Conservation (phyloP, 1,139 yeast species). For the Blastobotrys aristatus region DNA sequence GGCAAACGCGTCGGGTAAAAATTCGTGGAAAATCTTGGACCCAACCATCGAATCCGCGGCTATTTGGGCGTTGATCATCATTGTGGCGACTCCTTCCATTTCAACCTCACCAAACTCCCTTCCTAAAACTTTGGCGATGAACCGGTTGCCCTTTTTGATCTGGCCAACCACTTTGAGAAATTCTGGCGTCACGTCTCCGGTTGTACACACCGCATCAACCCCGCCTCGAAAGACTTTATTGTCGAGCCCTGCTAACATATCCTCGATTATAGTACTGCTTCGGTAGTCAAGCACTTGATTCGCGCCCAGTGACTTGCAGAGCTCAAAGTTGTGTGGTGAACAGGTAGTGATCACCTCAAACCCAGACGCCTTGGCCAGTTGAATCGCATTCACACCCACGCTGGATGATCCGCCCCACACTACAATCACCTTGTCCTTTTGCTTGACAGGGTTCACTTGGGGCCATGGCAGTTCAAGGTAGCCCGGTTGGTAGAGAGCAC, state of each 20-base stretch:
- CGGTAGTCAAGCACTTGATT: conserved; percentile 47
- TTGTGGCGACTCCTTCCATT: neutral
- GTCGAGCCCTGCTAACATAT: neutral
- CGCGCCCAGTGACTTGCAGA: conserved; percentile 51
- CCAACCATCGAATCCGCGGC: neutral
- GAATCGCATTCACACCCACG: conserved; percentile 54
- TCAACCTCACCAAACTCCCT: neutral
- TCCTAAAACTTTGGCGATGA: neutral
- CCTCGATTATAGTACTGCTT: neutral
- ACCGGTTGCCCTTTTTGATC: neutral
- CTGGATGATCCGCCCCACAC: conserved; percentile 59
- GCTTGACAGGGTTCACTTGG: neutral
- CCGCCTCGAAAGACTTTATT: neutral
- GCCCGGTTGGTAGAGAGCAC: neutral
- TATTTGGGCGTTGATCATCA: neutral
- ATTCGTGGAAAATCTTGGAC: neutral
- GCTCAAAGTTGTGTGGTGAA: conserved; percentile 42
- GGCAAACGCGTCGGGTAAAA: neutral
- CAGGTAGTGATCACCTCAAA: conserved; percentile 53
- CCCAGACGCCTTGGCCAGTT: conserved; percentile 48
- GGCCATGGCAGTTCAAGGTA: neutral
- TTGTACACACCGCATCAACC: neutral
- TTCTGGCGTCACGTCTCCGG: neutral
- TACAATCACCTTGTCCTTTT: conserved; percentile 14
- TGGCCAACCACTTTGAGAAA: neutral